These are phyloP conservation scores for Trypanosoma theileri DNA, from an alignment of 208 protist species.

Conservation along the genomic window DNA sequence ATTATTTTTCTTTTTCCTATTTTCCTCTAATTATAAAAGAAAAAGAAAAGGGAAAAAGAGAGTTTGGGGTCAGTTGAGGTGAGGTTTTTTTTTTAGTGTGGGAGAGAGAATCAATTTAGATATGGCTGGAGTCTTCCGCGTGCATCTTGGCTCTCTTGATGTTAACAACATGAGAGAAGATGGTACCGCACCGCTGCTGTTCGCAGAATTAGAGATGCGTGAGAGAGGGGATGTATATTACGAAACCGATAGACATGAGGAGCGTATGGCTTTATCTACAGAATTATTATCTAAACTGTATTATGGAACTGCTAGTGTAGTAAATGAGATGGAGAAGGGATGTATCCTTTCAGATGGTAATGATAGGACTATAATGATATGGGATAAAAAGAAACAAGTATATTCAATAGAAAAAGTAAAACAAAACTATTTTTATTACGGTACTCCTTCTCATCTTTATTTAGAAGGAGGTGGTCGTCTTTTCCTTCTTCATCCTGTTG, in stretches of 20 bases:
- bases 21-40: not conserved
- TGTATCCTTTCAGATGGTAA: not conserved
- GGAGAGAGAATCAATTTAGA: not conserved
- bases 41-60: not conserved
- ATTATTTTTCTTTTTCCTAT: not conserved
- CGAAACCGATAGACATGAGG: not conserved
- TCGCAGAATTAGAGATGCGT: slow-evolving; percentile 8
- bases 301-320: slow-evolving; percentile 38
- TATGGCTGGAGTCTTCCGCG: slow-evolving; percentile 28
- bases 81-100: no score
- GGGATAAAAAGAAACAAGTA: not conserved
- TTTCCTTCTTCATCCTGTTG: slow-evolving; percentile 47
- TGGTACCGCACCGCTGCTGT: not conserved
- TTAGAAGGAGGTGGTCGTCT: slow-evolving; percentile 33
- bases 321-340: slow-evolving; percentile 36
- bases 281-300: slow-evolving; percentile 30
- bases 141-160: slow-evolving; percentile 24
- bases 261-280: not conserved
- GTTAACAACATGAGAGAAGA: not conserved
- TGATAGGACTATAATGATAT: no score
- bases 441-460: slow-evolving; percentile 14
- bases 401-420: not conserved
- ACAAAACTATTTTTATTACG: not conserved
- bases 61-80: no score
- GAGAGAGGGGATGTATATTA: not conserved